Evolutionary conservation across 441 rosid genomes (phyloP).

Genomic region (Populus tomentosa): DNA sequence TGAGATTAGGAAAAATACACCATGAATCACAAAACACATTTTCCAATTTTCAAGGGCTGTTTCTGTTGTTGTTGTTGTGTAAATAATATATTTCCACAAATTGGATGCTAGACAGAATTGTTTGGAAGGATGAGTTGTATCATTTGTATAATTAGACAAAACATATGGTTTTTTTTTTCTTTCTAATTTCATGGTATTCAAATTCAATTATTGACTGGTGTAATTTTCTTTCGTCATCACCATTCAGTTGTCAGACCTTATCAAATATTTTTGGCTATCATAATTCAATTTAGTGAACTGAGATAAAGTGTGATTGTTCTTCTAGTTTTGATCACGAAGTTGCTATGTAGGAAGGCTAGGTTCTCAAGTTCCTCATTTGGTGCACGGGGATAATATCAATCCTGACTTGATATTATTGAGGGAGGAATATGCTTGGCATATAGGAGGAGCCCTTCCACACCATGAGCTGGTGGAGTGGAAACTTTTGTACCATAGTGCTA

Average conservation of each 20-base stretch:
- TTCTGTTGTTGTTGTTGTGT: too few species aligned
- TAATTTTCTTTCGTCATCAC: background rate
- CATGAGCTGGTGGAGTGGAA: conserved; percentile 79
- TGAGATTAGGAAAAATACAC: too few species aligned
- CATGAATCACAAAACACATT: too few species aligned
- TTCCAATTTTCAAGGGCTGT: too few species aligned
- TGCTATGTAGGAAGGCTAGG: conserved; percentile 50
- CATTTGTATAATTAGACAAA: too few species aligned
- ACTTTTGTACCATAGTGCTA: conserved; percentile 73
- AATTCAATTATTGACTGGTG: background rate
- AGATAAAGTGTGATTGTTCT: conserved; percentile 1
- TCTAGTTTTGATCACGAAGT: conserved; percentile 1
- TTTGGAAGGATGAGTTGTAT: too few species aligned
- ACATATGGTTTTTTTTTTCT: too few species aligned
- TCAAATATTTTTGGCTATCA: background rate
- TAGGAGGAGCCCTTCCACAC: conserved; percentile 83
- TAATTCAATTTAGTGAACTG: background rate
- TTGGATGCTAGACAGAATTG: too few species aligned
- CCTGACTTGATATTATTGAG: conserved; percentile 44
- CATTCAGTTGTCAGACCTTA: background rate
- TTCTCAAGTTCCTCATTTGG: conserved; percentile 58
- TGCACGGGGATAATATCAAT: conserved; percentile 40
- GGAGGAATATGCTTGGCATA: conserved; percentile 86
- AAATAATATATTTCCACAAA: too few species aligned
- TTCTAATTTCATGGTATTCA: too few species aligned